These are phyloP conservation scores for Patellifolia procumbens DNA, from an alignment of 179 eudicot genomes.

Conservation along the genomic window DNA sequence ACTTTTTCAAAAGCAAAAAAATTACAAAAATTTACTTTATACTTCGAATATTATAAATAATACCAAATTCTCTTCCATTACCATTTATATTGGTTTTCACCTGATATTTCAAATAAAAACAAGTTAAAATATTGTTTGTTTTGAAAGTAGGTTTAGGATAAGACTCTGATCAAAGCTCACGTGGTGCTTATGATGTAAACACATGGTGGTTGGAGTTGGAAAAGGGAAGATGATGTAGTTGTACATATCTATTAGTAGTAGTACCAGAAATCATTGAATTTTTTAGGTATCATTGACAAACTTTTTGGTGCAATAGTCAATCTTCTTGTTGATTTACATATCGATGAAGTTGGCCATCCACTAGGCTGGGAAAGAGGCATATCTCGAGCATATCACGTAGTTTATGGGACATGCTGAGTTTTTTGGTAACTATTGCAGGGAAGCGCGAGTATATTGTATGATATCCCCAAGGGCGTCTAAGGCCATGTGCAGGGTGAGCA, in stretches of 20 bases:
- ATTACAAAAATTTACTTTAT: too few species aligned
- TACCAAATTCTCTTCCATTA: too few species aligned
- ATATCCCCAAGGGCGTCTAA: too few species aligned
- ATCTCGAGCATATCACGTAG: too few species aligned
- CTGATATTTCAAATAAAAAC: too few species aligned
- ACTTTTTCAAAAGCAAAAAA: too few species aligned
- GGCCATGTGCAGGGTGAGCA: too few species aligned
- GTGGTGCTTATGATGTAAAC: slow-evolving; percentile 24
- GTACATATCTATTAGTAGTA: slow-evolving; percentile 12
- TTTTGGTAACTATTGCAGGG: too few species aligned
- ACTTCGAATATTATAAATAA: too few species aligned
- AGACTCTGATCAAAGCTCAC: slow-evolving; percentile 23
- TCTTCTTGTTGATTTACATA: not conserved
- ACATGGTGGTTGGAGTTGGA: slow-evolving; percentile 23
- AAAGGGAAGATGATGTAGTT: not conserved
- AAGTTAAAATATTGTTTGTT: slow-evolving; percentile 12
- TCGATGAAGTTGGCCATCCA: not conserved
- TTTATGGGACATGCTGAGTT: too few species aligned
- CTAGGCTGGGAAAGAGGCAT: not conserved
- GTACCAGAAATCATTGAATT: not conserved
- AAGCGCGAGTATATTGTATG: too few species aligned
- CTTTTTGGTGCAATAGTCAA: not conserved
- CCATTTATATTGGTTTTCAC: too few species aligned
- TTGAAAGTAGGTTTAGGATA: slow-evolving; percentile 13
- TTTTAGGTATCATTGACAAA: not conserved